These are phyloP conservation scores for Dactylellina cionopaga DNA, from an alignment of 2,329 filamentous ascomycete species.

Conservation along the genomic window DNA sequence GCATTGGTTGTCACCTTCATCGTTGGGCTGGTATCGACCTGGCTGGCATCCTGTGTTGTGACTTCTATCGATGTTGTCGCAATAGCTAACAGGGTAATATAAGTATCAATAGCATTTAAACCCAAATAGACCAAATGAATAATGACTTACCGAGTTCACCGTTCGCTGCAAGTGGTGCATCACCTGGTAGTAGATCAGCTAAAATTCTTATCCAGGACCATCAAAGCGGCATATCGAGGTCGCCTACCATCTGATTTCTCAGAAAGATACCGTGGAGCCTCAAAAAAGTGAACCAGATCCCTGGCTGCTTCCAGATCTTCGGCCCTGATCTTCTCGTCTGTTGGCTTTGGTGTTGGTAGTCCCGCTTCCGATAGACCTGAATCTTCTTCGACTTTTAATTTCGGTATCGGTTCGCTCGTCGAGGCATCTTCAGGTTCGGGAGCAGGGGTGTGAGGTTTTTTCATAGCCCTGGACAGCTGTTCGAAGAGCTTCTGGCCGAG, in stretches of 20 bases:
- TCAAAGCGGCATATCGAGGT: slow-evolving; percentile 2
- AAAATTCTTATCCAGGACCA: not conserved
- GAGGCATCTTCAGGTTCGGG: slow-evolving; percentile 48
- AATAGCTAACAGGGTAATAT: slow-evolving; percentile 11
- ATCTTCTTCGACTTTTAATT: slow-evolving; percentile 46
- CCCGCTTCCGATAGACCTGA: slow-evolving; percentile 32
- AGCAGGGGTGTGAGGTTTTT: slow-evolving; percentile 52
- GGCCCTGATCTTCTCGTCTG: slow-evolving; percentile 41
- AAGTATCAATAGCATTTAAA: not conserved
- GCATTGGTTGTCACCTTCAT: slow-evolving; percentile 20
- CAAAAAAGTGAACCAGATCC: slow-evolving; percentile 51
- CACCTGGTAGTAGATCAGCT: slow-evolving; percentile 22
- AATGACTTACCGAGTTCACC: slow-evolving; percentile 34
- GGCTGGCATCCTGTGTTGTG: slow-evolving; percentile 23
- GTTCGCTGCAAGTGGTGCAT: not conserved
- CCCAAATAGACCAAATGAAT: not conserved
- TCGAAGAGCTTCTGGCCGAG: slow-evolving; percentile 49
- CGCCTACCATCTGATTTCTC: slow-evolving; percentile 49
- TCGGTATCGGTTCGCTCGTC: slow-evolving; percentile 35
- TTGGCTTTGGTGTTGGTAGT: slow-evolving; percentile 38
- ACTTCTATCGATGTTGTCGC: slow-evolving; percentile 33
- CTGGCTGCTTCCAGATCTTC: slow-evolving; percentile 46
- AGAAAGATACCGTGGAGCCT: slow-evolving; percentile 45
- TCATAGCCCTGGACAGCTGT: slow-evolving; percentile 45
- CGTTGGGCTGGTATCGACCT: slow-evolving; percentile 3